Percentiles rank a stretch among this genome's conserved stretches.
Conservation (phyloP, 2,329 filamentous ascomycete genomes). For the Penicillium sp. region DNA sequence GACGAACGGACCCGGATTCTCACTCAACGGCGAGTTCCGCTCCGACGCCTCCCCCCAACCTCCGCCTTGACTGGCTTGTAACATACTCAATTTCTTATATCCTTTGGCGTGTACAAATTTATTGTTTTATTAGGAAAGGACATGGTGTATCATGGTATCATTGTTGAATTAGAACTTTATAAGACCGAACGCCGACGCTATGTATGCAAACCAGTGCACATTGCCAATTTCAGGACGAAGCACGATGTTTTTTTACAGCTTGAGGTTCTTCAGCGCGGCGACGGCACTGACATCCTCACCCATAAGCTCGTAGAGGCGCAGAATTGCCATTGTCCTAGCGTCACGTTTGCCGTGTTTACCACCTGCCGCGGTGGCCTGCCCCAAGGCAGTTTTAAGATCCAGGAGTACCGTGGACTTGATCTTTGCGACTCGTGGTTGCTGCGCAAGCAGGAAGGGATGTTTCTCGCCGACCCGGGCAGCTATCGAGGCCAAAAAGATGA, state of each 20-base stretch:
- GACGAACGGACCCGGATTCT: conserved; percentile 82
- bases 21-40: conserved; percentile 75
- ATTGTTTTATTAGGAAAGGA: conserved; percentile 43
- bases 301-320: conserved; percentile 61
- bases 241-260: conserved; percentile 28
- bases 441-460: conserved; percentile 63
- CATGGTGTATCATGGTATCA: conserved; percentile 44
- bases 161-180: conserved; percentile 24
- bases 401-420: conserved; percentile 62
- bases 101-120: conserved; percentile 39
- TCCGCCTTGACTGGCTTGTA: conserved; percentile 46
- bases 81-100: conserved; percentile 49
- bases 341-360: conserved; percentile 35
- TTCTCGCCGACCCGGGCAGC: conserved; percentile 51
- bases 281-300: conserved; percentile 60
- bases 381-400: conserved; percentile 63
- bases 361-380: conserved; percentile 50
- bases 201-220: conserved; percentile 22
- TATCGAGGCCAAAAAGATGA: conserved; percentile 54
- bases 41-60: conserved; percentile 58
- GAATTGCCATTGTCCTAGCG: conserved; percentile 52
- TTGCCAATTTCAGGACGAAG: conserved; percentile 1
- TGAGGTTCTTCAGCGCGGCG: conserved; percentile 52
- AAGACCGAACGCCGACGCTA: conserved; percentile 48
- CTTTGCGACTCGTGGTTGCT: conserved; percentile 55